Conservation (phyloP, 805 yeast genomes). For the Lipomyces yamadae region DNA sequence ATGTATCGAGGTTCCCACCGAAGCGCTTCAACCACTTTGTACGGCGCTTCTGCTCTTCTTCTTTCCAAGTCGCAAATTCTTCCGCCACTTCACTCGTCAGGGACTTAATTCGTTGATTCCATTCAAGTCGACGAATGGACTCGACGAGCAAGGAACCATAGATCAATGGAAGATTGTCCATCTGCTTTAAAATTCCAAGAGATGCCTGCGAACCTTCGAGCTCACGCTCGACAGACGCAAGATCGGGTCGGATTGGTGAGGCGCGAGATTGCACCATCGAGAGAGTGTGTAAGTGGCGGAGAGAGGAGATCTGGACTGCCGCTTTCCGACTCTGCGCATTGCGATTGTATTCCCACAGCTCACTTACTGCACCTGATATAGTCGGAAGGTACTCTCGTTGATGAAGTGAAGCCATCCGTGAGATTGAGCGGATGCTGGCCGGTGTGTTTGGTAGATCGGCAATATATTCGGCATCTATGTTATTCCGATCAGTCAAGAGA, state of each 20-base stretch:
- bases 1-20: constrained; percentile 45
- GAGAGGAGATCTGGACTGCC: constrained; percentile 26
- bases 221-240: constrained; percentile 38
- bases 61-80: constrained; percentile 60
- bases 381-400: constrained; percentile 43
- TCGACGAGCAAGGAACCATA: constrained; percentile 48
- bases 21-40: constrained; percentile 69
- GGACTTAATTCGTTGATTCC: constrained; percentile 39
- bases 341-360: constrained; percentile 35
- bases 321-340: constrained; percentile 34
- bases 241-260: constrained; percentile 40
- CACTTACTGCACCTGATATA: constrained; percentile 37
- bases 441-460: constrained; percentile 35
- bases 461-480: constrained; percentile 39
- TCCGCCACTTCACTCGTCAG: constrained; percentile 50
- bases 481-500: background rate
- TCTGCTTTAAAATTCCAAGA: constrained; percentile 44
- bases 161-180: constrained; percentile 47
- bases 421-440: constrained; percentile 31
- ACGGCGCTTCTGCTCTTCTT: constrained; percentile 61
- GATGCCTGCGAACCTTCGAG: constrained; percentile 42
- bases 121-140: constrained; percentile 42
- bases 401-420: constrained; percentile 40
- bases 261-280: constrained; percentile 42
- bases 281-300: constrained; percentile 28